Percentiles rank a stretch among this genome's conserved stretches.
These are phyloP conservation scores for Polytrichum commune DNA, from an alignment of 225 moss, liverwort and hornwort genomes.

Conservation along the genomic window DNA sequence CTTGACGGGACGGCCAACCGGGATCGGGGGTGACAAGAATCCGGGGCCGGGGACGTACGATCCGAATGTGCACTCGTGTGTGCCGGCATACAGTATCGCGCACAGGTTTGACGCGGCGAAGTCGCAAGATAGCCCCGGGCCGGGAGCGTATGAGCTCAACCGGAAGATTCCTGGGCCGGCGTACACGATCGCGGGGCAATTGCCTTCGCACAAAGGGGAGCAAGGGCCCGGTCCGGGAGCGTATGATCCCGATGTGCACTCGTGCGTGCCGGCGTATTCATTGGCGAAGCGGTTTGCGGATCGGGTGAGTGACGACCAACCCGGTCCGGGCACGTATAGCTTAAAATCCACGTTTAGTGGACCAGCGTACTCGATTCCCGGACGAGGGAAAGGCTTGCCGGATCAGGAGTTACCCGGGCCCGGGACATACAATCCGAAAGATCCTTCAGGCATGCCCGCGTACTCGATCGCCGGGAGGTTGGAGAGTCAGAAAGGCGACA, in stretches of 20 bases:
- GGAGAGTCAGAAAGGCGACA: not conserved
- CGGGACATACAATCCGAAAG: slow-evolving; percentile 24
- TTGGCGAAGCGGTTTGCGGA: slow-evolving; percentile 28
- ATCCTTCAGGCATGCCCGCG: slow-evolving; percentile 24
- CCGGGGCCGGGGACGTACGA: slow-evolving; percentile 61
- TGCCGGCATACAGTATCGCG: slow-evolving; percentile 47
- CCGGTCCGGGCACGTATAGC: slow-evolving; percentile 33
- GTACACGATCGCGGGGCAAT: slow-evolving; percentile 15
- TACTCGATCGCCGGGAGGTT: slow-evolving; percentile 24
- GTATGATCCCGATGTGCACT: slow-evolving; percentile 31
- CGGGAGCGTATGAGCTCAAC: slow-evolving; percentile 15
- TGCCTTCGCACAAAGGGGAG: slow-evolving; percentile 10
- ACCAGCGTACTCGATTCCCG: slow-evolving; percentile 18
- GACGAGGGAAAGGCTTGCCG: slow-evolving; percentile 1
- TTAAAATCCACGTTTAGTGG: slow-evolving; percentile 10
- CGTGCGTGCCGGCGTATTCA: slow-evolving; percentile 34
- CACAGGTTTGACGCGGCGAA: slow-evolving; percentile 18
- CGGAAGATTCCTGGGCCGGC: slow-evolving; percentile 26
- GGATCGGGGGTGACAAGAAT: slow-evolving; percentile 24
- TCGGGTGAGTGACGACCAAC: slow-evolving; percentile 11
- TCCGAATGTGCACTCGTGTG: slow-evolving; percentile 34
- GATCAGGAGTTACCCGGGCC: slow-evolving; percentile 30
- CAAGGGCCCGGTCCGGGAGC: slow-evolving; percentile 43
- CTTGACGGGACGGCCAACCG: slow-evolving; percentile 22
- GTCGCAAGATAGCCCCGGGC: slow-evolving; percentile 25